Conservation (phyloP, 257 asterid species). For the Solanum tarijense region DNA sequence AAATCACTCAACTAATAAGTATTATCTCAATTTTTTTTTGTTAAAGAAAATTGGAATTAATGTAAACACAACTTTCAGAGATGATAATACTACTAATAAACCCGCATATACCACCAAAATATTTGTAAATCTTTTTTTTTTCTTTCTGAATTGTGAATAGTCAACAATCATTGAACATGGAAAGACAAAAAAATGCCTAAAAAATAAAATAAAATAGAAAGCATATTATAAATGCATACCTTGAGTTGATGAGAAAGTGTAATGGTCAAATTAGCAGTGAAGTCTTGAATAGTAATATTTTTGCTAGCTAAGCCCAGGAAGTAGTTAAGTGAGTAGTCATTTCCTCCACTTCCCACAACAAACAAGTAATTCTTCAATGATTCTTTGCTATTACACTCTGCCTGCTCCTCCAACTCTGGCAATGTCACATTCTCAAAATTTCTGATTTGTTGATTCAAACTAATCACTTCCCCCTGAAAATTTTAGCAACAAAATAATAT, state of each 20-base stretch:
- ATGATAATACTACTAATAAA: too few species aligned
- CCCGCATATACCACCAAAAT: too few species aligned
- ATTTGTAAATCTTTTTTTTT: not conserved
- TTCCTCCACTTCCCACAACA: slow-evolving; percentile 70
- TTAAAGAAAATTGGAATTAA: not conserved
- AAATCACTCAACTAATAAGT: too few species aligned
- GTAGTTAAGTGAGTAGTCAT: slow-evolving; percentile 62
- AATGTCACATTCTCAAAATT: slow-evolving; percentile 48
- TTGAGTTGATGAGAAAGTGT: slow-evolving; percentile 40
- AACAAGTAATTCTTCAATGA: slow-evolving; percentile 31
- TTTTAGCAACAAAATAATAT: not conserved
- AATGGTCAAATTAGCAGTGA: slow-evolving; percentile 40
- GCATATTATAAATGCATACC: slow-evolving; percentile 18
- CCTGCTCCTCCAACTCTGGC: slow-evolving; percentile 42
- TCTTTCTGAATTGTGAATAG: not conserved
- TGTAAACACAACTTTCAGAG: too few species aligned
- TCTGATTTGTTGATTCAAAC: slow-evolving; percentile 43
- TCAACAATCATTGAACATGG: not conserved
- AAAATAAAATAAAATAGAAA: not conserved
- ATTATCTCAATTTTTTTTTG: too few species aligned
- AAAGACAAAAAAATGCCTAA: not conserved
- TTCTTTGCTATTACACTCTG: not conserved
- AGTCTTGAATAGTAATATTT: slow-evolving; percentile 38
- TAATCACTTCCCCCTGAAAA: slow-evolving; percentile 45
- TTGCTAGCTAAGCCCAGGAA: slow-evolving; percentile 22